Base-by-base conservation (phyloP, 1,139 yeast genomes). In the Meyerozyma elateridarum region DNA sequence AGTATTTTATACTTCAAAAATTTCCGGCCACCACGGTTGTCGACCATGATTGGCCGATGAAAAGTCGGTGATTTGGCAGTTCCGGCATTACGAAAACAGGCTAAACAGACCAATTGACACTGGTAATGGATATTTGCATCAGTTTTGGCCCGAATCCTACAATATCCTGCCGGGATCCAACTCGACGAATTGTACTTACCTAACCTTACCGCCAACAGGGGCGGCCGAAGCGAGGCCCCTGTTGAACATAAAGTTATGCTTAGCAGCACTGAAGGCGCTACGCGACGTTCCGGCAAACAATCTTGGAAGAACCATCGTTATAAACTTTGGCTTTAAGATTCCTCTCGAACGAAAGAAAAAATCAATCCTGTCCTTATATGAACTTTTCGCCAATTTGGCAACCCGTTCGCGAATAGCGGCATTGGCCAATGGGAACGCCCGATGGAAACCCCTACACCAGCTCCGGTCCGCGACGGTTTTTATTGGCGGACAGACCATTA, bases 221-320 rank as follows among this genome's bases (percentile, higher is more conserved):
- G 89, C 84, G 61, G 89, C 87, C 55, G 95, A 74, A 54, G 96
- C 96, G 70, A 84, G 70, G 62, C 85, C 78, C 73, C 95, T 85
- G 68, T 70, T 65, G 66, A 80, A 77, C 65, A 76, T 69, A 59
- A 73, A 60, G 72, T 80, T 80, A 63, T 88, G 85, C 76, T 79
- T 83, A 57, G 91, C 93, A 57, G 91, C 91, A 68, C 79, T 79
- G 70, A 82, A 77, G 59, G 95, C 95, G 65, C 84, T 76, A 73
- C 89, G 88, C 57, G 95, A 78, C 59, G 87, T 71, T 65, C 87
- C 75, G 74, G 88, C 83, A 71, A 84, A 80, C 71, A 87, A 80
- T 80, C 95, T 87, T 69, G 95, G 91, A 68, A 81, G 73, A 70
- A 76, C 84, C 85, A 78, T 78, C 54, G 56, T 49, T 46, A 46